Base-by-base conservation (phyloP, 129 eudicot species). In the Tanacetum coccineum region DNA sequence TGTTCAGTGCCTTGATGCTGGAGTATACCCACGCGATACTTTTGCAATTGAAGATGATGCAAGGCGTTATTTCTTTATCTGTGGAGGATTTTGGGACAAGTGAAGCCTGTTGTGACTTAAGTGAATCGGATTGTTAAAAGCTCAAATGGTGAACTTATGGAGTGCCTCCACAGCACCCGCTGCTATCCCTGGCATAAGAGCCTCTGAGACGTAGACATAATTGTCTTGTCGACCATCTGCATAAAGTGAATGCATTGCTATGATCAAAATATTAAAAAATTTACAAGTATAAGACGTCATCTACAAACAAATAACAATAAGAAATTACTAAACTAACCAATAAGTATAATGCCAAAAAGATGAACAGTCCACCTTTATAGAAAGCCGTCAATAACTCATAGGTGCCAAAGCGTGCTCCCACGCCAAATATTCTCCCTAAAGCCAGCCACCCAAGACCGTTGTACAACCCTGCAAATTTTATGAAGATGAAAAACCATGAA, bases 151-250 rank as follows among this genome's bases (percentile, higher is more conserved):
- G 98, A 86, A 74, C 72, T 84, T 49, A 89, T 32, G n/a, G 45
- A 84, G 67, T 14, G 87, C 86, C 68, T 88, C 98, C 70, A 81
- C 52, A 50, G 79, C 81, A 64, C 98, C 98, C 42, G 98, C 68
- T 62, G 81, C 92, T 54, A 89, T 32, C 67, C 98, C 98, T 22
- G 98, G 95, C 77, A 86, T 51, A 36, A 93, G 86, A 49, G 98
- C 98, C 78, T 93, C 98, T 14, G 96, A 88, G 71, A 81, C 87
- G 57, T 86, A 70, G 54, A 86, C 83, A 66, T 76, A 69, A 64
- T 84, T 79, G 70, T 88, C 92, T 76, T 82, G 85, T 32, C 95
- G 85, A 4, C 98, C 98, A 79, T 93, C 98, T 90, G 87, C 66
- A 71, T 67, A 71, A 61, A 79, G 18, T 9, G 42, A 36, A 36